phyloP scores from a whole-genome alignment of 2,329 filamentous ascomycete species.

The Colletotrichum truncatum region DNA sequence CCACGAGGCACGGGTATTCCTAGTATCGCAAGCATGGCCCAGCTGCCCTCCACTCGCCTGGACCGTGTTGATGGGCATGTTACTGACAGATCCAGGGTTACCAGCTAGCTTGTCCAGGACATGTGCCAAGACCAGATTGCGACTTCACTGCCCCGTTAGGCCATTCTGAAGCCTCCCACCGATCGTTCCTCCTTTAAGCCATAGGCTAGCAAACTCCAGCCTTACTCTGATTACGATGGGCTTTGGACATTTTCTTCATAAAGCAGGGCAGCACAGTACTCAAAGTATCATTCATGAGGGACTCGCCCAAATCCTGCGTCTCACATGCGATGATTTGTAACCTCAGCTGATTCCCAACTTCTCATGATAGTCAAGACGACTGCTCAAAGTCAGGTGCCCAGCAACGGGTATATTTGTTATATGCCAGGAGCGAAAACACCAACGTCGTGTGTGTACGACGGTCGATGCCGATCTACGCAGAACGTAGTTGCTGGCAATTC shows the following conservation, averaged over 20 bases:
- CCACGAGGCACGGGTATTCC: background rate
- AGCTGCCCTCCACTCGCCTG: no score
- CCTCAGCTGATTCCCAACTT: constrained; percentile 34
- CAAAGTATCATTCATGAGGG: no score
- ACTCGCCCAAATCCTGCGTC: no score
- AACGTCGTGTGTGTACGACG: constrained; percentile 10
- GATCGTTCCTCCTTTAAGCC: no score
- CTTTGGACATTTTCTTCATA: background rate
- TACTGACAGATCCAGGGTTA: background rate
- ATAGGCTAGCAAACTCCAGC: background rate
- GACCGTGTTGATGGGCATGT: background rate
- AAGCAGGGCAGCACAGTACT: no score
- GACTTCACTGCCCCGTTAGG: background rate
- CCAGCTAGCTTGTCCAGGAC: background rate
- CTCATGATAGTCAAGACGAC: constrained; percentile 34
- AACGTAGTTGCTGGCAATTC: constrained; percentile 25
- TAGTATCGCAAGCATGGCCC: no score
- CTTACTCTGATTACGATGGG: background rate
- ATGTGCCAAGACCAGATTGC: background rate
- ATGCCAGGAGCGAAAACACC: constrained; percentile 33
- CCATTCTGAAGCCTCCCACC: no score
- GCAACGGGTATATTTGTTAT: constrained; percentile 32
- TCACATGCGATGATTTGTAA: constrained; percentile 10
- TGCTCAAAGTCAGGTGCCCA: constrained; percentile 34
- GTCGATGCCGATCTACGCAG: constrained; percentile 29